Evolutionary conservation across 176 grass and related monocot genomes (phyloP).

Genomic region (Juncus effusus): DNA sequence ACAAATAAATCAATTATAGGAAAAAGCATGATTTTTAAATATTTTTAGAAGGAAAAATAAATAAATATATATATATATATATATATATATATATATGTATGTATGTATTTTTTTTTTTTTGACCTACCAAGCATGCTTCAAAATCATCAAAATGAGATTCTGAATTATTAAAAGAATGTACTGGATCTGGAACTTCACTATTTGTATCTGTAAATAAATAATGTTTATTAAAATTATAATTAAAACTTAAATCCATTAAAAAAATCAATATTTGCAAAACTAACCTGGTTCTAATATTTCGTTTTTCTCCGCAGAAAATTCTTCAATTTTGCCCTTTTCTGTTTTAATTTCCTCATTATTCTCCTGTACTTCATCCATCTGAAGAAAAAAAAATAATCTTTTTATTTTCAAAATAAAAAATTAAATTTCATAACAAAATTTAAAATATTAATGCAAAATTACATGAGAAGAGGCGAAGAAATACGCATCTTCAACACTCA

Average conservation of each 20-base stretch:
- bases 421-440: neutral
- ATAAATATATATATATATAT: no score
- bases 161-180: neutral
- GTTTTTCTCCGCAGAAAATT: conserved; percentile 39
- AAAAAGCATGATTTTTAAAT: no score
- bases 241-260: conserved; percentile 7
- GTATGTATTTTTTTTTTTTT: no score
- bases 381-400: conserved; percentile 24
- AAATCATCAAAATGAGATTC: conserved; percentile 67
- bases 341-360: conserved; percentile 24
- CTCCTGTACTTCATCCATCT: conserved; percentile 46
- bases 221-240: conserved; percentile 13
- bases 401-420: conserved; percentile 6
- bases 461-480: conserved; percentile 28
- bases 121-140: conserved; percentile 72
- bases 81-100: no score
- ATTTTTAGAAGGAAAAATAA: no score
- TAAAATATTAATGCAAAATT: conserved; percentile 22
- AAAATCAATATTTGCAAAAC: conserved; percentile 30
- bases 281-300: conserved; percentile 29
- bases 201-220: neutral
- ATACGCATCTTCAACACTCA: conserved; percentile 35
- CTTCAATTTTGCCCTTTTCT: conserved; percentile 26
- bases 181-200: neutral
- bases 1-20: neutral